Conservation (phyloP, 2,329 filamentous ascomycete species). For the Colletotrichum karsti region DNA sequence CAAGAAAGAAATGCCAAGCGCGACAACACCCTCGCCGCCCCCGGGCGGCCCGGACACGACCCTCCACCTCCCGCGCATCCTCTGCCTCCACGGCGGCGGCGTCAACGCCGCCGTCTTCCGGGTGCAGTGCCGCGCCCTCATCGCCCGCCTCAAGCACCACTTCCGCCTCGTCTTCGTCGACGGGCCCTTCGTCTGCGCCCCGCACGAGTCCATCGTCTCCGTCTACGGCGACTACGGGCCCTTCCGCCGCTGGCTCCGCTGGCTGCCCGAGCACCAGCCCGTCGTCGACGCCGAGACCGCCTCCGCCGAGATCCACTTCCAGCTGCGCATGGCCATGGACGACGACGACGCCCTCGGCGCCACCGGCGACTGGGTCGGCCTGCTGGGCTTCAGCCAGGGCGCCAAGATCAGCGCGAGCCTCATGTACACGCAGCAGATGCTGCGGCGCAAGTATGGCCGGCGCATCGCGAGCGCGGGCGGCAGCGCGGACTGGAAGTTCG, state of each 20-base stretch:
- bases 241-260: conserved; percentile 70
- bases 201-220: conserved; percentile 68
- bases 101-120: conserved; percentile 76
- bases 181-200: conserved; percentile 69
- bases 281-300: conserved; percentile 58
- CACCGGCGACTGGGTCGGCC: conserved; percentile 65
- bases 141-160: conserved; percentile 54
- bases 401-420: conserved; percentile 69
- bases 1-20: conserved; percentile 22
- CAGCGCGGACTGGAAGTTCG: conserved; percentile 62
- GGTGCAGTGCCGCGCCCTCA: conserved; percentile 68
- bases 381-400: conserved; percentile 75
- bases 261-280: conserved; percentile 64
- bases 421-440: conserved; percentile 68
- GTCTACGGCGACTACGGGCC: conserved; percentile 74
- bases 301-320: conserved; percentile 47
- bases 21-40: not conserved
- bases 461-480: conserved; percentile 35
- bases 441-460: conserved; percentile 45
- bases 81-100: conserved; percentile 84
- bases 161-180: conserved; percentile 80
- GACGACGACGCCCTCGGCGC: conserved; percentile 58
- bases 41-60: conserved; percentile 18
- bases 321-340: conserved; percentile 57
- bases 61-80: conserved; percentile 67